Evolutionary conservation across 2,329 filamentous ascomycete genomes (phyloP).

Genomic region (Fusarium dlaminii): DNA sequence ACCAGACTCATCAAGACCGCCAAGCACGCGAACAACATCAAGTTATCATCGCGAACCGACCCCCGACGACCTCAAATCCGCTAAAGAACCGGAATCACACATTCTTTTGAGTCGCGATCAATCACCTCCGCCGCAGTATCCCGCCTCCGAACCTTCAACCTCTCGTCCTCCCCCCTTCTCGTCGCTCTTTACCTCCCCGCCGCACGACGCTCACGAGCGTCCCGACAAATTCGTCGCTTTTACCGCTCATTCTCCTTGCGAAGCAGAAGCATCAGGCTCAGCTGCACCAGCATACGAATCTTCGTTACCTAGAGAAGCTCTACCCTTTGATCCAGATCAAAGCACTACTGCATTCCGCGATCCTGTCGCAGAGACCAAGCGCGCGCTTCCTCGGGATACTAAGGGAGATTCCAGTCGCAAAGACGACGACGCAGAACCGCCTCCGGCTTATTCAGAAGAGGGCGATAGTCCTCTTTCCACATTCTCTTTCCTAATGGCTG

Average conservation of each 20-base stretch:
- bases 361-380: slow-evolving; percentile 79
- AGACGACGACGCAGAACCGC: slow-evolving; percentile 86
- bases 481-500: slow-evolving; percentile 97
- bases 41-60: slow-evolving; percentile 36
- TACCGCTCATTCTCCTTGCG: slow-evolving; percentile 34
- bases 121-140: slow-evolving; percentile 69
- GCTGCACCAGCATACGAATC: slow-evolving; percentile 67
- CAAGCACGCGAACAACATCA: slow-evolving; percentile 42
- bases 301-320: slow-evolving; percentile 45
- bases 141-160: slow-evolving; percentile 62
- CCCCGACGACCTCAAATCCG: slow-evolving; percentile 34
- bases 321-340: slow-evolving; percentile 50
- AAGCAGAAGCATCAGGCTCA: slow-evolving; percentile 49
- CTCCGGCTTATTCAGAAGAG: slow-evolving; percentile 96
- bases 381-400: slow-evolving; percentile 81
- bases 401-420: slow-evolving; percentile 81
- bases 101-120: slow-evolving; percentile 49
- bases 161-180: slow-evolving; percentile 68
- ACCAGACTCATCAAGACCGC: slow-evolving; percentile 39
- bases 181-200: slow-evolving; percentile 62
- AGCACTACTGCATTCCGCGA: slow-evolving; percentile 57
- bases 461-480: slow-evolving; percentile 90
- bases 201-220: slow-evolving; percentile 49
- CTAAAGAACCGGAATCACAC: slow-evolving; percentile 37
- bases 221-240: slow-evolving; percentile 47